Percentiles rank a stretch among this genome's conserved stretches.
These are phyloP conservation scores for Allodekkera sacchari DNA, from an alignment of 805 yeast genomes.

Conservation along the genomic window DNA sequence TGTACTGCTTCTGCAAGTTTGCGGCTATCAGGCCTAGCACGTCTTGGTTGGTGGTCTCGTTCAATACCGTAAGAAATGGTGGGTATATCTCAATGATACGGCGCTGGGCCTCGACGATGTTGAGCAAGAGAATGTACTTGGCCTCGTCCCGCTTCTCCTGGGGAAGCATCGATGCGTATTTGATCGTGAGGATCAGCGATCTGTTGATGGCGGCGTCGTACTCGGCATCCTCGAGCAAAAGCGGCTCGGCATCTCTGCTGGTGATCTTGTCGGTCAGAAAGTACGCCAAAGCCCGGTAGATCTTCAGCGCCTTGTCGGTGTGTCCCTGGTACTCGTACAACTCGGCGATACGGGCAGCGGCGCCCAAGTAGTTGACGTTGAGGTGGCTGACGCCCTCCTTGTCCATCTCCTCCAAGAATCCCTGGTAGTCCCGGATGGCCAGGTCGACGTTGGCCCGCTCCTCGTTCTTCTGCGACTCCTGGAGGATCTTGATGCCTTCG, in stretches of 20 bases:
- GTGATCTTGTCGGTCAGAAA: conserved; percentile 3
- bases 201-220: conserved; percentile 12
- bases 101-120: conserved; percentile 17
- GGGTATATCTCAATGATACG: conserved; percentile 19
- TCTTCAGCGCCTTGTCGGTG: conserved; percentile 18
- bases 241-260: background rate
- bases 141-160: conserved; percentile 13
- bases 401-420: conserved; percentile 59
- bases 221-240: conserved; percentile 4
- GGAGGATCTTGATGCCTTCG: conserved; percentile 7
- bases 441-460: conserved; percentile 40
- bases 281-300: conserved; percentile 17
- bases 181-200: conserved; percentile 15
- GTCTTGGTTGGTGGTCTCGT: conserved; percentile 10
- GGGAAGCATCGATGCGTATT: conserved; percentile 17
- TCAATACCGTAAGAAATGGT: conserved; percentile 16
- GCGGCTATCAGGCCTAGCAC: conserved; percentile 7
- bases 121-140: conserved; percentile 13
- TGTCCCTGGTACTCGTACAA: conserved; percentile 48
- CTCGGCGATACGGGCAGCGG: conserved; percentile 76
- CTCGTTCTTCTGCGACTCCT: conserved; percentile 13
- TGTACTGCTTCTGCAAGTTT: conserved; percentile 7
- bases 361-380: conserved; percentile 78
- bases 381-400: conserved; percentile 42
- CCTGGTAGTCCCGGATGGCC: conserved; percentile 63